Conservation (phyloP, 257 asterid genomes). For the Solanum lycopersicoides region DNA sequence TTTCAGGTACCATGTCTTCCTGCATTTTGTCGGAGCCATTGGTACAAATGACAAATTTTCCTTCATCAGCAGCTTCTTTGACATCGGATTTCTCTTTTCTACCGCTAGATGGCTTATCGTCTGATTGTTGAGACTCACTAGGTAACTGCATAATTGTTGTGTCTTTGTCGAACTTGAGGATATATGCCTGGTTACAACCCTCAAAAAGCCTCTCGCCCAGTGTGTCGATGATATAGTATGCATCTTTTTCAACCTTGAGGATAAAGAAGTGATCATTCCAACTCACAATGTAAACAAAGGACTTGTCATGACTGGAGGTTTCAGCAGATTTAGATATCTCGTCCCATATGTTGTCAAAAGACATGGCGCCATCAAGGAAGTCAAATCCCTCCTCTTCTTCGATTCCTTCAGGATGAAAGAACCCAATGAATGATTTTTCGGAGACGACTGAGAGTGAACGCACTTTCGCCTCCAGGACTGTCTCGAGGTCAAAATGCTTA, state of each 20-base stretch:
- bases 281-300: background rate
- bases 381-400: background rate
- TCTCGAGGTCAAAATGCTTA: constrained; percentile 9
- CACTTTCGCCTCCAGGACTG: background rate
- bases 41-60: background rate
- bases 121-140: background rate
- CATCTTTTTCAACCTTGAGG: constrained; percentile 1
- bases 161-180: constrained; percentile 1
- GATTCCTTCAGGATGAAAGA: constrained; percentile 2
- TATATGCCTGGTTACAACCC: constrained; percentile 4
- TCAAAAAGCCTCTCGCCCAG: constrained; percentile 7
- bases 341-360: constrained; percentile 9
- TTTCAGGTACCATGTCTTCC: background rate
- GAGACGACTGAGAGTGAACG: constrained; percentile 1
- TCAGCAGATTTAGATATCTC: background rate
- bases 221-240: constrained; percentile 1
- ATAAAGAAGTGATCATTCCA: constrained; percentile 9
- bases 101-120: background rate
- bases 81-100: background rate
- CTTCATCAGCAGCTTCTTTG: background rate
- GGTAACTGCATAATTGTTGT: background rate
- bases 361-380: constrained; percentile 4
- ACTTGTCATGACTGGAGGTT: background rate
- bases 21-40: background rate
- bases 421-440: constrained; percentile 3